Conservation (phyloP, 2,329 filamentous ascomycete species). For the Chrysoporthe puriensis region DNA sequence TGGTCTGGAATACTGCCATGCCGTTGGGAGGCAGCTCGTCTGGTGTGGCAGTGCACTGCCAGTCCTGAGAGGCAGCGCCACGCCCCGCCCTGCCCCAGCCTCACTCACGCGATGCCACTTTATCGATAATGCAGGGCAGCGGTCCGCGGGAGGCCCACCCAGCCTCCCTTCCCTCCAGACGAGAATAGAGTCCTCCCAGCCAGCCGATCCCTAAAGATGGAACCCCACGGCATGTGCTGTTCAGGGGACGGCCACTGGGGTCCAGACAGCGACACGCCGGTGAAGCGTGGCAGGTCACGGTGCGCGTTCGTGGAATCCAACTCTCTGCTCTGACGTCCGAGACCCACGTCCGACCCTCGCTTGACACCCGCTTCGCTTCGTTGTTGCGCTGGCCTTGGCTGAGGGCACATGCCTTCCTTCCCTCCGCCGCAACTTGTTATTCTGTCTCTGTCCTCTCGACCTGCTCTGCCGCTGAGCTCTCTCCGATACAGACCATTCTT, state of each 20-base stretch:
- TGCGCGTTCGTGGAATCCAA: conserved; percentile 1
- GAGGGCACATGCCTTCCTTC: conserved; percentile 6
- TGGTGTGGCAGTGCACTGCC: conserved; percentile 10
- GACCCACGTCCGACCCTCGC: conserved; percentile 20
- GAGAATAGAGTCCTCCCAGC: conserved; percentile 22
- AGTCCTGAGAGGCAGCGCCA: conserved; percentile 1
- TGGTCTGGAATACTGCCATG: neutral
- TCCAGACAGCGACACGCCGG: conserved; percentile 14
- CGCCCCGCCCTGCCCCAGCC: conserved; percentile 12
- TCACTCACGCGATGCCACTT: conserved; percentile 14
- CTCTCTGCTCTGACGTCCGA: conserved; percentile 23
- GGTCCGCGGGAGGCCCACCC: conserved; percentile 6
- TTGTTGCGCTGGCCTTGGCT: conserved; percentile 25
- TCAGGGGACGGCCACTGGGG: conserved; percentile 8
- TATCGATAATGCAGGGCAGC: conserved; percentile 19
- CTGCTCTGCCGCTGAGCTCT: neutral
- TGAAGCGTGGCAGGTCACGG: conserved; percentile 8
- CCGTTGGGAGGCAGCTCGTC: conserved; percentile 2
- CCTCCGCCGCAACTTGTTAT: conserved; percentile 5
- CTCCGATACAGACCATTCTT: neutral
- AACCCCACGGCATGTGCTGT: conserved; percentile 10
- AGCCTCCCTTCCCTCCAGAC: conserved; percentile 21
- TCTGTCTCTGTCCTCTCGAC: conserved; percentile 6
- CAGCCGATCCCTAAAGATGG: conserved; percentile 22
- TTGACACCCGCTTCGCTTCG: conserved; percentile 14